phyloP scores from a whole-genome alignment of 1,284 basidiomycete genomes.

The Cutaneotrichosporon spelunceum region DNA sequence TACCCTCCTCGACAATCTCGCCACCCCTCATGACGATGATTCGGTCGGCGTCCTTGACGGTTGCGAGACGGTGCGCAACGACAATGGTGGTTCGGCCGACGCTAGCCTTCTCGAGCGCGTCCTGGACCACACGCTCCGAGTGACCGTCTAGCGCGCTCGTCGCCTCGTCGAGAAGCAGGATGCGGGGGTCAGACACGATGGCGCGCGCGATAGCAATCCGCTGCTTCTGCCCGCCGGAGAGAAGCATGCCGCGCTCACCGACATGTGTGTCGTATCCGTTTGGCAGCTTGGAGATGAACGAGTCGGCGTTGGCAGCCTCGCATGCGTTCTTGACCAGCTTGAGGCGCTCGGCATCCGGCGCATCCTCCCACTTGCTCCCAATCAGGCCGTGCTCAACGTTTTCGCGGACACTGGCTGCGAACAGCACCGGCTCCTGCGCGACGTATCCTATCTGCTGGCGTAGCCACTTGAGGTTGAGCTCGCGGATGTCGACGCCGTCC shows the following conservation, averaged over 20 bases:
- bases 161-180: conserved; percentile 56
- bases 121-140: conserved; percentile 86
- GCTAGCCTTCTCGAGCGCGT: conserved; percentile 87
- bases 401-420: conserved; percentile 69
- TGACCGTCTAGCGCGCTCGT: conserved; percentile 87
- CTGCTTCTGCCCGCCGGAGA: conserved; percentile 92
- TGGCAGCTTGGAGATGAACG: conserved; percentile 80
- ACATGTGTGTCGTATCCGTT: conserved; percentile 85
- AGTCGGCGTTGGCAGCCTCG: conserved; percentile 84
- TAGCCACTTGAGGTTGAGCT: conserved; percentile 82
- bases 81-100: conserved; percentile 57
- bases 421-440: conserved; percentile 83
- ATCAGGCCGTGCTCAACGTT: conserved; percentile 91
- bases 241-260: conserved; percentile 85
- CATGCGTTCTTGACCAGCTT: conserved; percentile 81
- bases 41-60: conserved; percentile 56
- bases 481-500: conserved; percentile 72
- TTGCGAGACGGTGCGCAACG: conserved; percentile 55
- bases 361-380: conserved; percentile 64
- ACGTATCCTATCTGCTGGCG: conserved; percentile 83
- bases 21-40: conserved; percentile 88
- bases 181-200: conserved; percentile 79
- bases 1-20: conserved; percentile 76
- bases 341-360: conserved; percentile 71
- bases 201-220: conserved; percentile 87